phyloP scores from a whole-genome alignment of 106 monocot genomes.

The Dioscorea alata region DNA sequence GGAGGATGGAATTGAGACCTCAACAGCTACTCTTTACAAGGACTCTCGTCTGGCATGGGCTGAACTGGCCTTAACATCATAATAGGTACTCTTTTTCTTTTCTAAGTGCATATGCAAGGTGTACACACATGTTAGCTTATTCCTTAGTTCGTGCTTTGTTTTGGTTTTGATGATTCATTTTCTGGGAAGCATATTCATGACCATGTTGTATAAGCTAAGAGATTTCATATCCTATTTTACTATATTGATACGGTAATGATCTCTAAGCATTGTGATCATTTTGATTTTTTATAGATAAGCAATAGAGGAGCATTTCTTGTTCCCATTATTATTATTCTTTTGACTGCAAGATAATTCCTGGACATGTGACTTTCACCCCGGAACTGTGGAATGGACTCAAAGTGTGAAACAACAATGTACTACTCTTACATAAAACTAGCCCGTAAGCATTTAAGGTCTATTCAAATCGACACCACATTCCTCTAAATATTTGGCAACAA shows the following conservation, averaged over 20 bases:
- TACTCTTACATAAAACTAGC: too few species aligned
- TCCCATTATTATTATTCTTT: too few species aligned
- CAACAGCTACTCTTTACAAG: conserved; percentile 58
- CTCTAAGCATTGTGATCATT: too few species aligned
- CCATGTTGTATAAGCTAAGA: background rate
- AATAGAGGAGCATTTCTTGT: too few species aligned
- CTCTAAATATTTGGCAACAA: too few species aligned
- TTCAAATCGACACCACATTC: too few species aligned
- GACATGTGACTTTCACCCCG: too few species aligned
- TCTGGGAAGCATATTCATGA: background rate
- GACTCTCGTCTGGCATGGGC: conserved; percentile 79
- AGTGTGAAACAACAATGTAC: too few species aligned
- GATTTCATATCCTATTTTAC: background rate
- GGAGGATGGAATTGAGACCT: conserved; percentile 78
- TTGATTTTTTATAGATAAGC: too few species aligned
- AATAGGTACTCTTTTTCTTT: background rate
- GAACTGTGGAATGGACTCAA: too few species aligned
- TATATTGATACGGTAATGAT: background rate
- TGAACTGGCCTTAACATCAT: conserved; percentile 48
- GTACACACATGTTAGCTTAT: background rate
- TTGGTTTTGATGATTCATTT: background rate
- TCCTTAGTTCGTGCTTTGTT: background rate
- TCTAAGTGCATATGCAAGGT: conserved; percentile 1
- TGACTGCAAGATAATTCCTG: too few species aligned
- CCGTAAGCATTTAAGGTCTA: too few species aligned